Percentiles rank a stretch among this genome's conserved stretches.
phyloP scores from a whole-genome alignment of 306 rosid genomes.

The Vigna reflexopilosa region DNA sequence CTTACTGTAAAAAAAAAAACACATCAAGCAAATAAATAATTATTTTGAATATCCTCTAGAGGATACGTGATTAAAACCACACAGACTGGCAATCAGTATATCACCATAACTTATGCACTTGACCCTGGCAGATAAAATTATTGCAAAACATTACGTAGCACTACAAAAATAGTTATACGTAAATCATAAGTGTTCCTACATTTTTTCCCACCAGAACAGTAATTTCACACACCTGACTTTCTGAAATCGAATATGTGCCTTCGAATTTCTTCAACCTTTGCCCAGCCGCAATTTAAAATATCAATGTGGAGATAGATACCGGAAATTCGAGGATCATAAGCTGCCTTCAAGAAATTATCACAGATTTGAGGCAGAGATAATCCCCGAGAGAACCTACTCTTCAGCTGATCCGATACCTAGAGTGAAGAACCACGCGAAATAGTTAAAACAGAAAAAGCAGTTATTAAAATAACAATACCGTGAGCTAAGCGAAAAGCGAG shows the following conservation, averaged over 20 bases:
- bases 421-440: not conserved
- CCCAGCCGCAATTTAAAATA: constrained; percentile 90
- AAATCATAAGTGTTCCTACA: not conserved
- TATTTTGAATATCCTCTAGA: not conserved
- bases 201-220: not conserved
- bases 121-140: constrained; percentile 1
- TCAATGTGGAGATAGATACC: constrained; percentile 87
- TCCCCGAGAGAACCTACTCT: constrained; percentile 73
- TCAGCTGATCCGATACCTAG: constrained; percentile 85
- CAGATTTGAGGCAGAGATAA: constrained; percentile 87
- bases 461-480: not conserved
- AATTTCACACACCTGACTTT: constrained; percentile 67
- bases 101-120: not conserved
- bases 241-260: constrained; percentile 80
- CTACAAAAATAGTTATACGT: not conserved
- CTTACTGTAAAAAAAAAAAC: not conserved
- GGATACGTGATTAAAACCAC: constrained; percentile 1
- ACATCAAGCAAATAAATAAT: not conserved
- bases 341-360: constrained; percentile 88
- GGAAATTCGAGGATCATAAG: constrained; percentile 87
- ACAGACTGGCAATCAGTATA: not conserved
- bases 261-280: constrained; percentile 91
- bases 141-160: not conserved
- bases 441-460: not conserved
- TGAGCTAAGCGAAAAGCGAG: not conserved